Evolutionary conservation across 2,329 filamentous ascomycete genomes (phyloP).

Genomic region (Cladophialophora yegresii): DNA sequence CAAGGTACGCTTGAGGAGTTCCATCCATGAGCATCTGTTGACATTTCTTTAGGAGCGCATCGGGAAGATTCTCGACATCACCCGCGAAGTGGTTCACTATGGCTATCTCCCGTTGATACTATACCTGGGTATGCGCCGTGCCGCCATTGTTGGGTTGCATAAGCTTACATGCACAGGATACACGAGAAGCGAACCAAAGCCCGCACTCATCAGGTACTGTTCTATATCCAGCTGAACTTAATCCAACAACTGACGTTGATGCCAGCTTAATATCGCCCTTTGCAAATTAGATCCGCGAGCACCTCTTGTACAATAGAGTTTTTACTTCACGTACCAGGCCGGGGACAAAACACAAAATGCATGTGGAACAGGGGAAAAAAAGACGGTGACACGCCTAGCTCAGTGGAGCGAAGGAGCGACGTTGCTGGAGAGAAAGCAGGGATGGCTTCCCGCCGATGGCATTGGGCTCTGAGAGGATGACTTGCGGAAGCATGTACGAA

Average conservation of each 20-base stretch:
- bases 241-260: constrained; percentile 10
- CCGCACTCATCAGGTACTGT: constrained; percentile 69
- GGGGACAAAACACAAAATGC: background rate
- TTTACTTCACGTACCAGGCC: background rate
- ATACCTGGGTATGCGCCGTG: constrained; percentile 72
- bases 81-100: constrained; percentile 92
- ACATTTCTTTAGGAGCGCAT: constrained; percentile 77
- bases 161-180: constrained; percentile 63
- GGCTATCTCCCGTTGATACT: constrained; percentile 96
- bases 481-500: background rate
- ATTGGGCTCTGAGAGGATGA: background rate
- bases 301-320: constrained; percentile 25
- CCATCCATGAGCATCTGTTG: constrained; percentile 12
- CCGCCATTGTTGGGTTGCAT: too few relatives aligned
- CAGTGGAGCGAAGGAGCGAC: background rate
- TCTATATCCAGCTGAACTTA: background rate
- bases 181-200: constrained; percentile 88
- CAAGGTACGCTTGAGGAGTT: constrained; percentile 63
- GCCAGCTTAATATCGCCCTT: constrained; percentile 36
- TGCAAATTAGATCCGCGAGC: constrained; percentile 29
- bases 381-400: background rate
- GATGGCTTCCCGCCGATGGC: background rate
- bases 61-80: constrained; percentile 91
- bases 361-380: background rate
- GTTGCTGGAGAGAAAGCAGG: background rate